Base-by-base conservation (phyloP, 2,329 filamentous ascomycete species). In the Fragosphaeria purpurea region DNA sequence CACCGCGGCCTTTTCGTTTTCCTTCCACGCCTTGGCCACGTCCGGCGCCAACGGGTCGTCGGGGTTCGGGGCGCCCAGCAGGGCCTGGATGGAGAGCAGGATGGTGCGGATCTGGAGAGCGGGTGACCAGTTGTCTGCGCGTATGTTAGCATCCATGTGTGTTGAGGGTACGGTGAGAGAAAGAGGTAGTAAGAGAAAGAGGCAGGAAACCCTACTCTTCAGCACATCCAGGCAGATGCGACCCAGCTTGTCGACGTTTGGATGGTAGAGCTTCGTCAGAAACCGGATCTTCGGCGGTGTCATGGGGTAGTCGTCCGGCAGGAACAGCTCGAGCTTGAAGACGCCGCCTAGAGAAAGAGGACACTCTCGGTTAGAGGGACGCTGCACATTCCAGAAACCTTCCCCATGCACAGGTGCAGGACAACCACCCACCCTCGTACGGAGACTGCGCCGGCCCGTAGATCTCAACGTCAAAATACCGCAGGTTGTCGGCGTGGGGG, bases 241-340 rank as follows among this genome's bases (percentile, higher is more conserved):
- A 54, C 93, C 93, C 2, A 98, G 81, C 70, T 94, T 94, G 67
- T 98, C 93, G 60, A 98, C 96, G 67, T 98, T 98, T 48, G 93
- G 93, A 67, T 98, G 94, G 70, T 97, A 98, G 68, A 98, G 97
- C 72, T 95, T 96, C 61, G 94, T 98, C 47, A 98, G 76, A 70
- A 98, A 98, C 50, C 93, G 87, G 64, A 98, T 96, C 76, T 96
- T 96, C 44, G 93, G 93, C 49, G 93, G 91, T 37, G 89, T 95
- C 93, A 98, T 98, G 41, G 93, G 93, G 67, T 98, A 98, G 72
- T 98, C 93, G 63, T 98, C 93, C 43, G 94, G 94, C 31, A 98
- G 79, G 68, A 98, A 98, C 22, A 98, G 82, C 69, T 98, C 93
- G 55, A 97, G 85, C 70, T 94, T 91, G 76, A 98, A 98, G 57